Conservation (phyloP, 78 protist genomes). For the Emiliania huxleyi region DNA sequence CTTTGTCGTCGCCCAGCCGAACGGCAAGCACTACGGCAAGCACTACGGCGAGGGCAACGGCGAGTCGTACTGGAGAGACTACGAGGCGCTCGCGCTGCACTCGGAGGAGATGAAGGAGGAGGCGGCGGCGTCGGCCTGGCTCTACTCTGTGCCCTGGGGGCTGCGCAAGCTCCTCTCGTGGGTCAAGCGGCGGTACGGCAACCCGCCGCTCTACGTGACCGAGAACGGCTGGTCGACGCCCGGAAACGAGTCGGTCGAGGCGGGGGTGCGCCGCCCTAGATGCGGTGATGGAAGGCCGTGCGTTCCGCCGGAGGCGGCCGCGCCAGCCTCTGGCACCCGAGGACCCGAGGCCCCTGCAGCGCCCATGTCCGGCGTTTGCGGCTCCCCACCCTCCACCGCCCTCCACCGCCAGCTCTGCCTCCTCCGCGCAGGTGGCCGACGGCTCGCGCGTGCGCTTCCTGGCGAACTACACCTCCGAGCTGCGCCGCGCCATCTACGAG, state of each 20-base stretch:
- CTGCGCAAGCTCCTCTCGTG: conserved; percentile 44
- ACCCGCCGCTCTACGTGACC: conserved; percentile 52
- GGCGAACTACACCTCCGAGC: conserved; percentile 22
- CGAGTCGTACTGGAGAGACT: not conserved
- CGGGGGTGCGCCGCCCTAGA: too few relatives aligned
- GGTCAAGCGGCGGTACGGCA: not conserved
- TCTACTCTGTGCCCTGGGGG: conserved; percentile 58
- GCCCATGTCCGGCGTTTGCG: too few relatives aligned
- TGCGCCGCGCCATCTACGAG: not conserved
- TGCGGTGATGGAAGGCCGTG: too few relatives aligned
- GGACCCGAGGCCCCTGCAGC: too few relatives aligned
- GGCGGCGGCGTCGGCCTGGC: conserved; percentile 45
- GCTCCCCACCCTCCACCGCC: too few relatives aligned
- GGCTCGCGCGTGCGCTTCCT: not conserved
- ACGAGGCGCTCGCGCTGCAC: not conserved
- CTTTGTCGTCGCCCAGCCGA: not conserved
- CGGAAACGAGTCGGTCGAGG: conserved; percentile 5
- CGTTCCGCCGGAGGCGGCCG: too few relatives aligned
- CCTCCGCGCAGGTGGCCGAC: too few relatives aligned
- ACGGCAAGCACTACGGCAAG: not conserved
- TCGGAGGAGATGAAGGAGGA: conserved; percentile 6
- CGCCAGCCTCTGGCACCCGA: too few relatives aligned
- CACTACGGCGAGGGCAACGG: not conserved
- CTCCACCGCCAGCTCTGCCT: too few relatives aligned
- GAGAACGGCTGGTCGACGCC: conserved; percentile 63